These are phyloP conservation scores for Gamsiella multidivaricata DNA, from an alignment of 192 early-diverging fungal genomes.

Conservation along the genomic window DNA sequence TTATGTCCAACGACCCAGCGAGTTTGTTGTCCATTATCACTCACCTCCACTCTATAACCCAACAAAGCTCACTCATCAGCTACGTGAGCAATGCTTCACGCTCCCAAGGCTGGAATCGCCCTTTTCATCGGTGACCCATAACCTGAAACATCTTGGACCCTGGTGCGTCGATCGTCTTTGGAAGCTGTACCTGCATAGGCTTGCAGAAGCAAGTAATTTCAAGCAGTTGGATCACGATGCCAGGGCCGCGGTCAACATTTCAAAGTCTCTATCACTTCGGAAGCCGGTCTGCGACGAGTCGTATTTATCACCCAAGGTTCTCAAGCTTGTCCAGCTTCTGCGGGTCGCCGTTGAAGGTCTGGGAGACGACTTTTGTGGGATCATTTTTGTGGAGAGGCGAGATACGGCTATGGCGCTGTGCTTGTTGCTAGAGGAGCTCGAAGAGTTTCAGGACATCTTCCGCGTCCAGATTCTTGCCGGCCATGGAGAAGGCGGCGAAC, in stretches of 20 bases:
- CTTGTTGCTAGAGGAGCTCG: conserved; percentile 68
- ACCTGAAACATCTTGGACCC: conserved; percentile 73
- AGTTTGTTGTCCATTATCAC: conserved; percentile 62
- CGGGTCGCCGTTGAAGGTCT: conserved; percentile 1
- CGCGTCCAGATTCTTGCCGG: conserved; percentile 68
- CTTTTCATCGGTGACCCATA: conserved; percentile 50
- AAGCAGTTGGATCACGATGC: conserved; percentile 2
- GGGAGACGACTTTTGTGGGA: conserved; percentile 78
- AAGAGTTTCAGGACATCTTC: conserved; percentile 59
- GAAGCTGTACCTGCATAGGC: conserved; percentile 58
- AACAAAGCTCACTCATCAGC: conserved; percentile 55
- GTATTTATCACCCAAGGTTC: conserved; percentile 76
- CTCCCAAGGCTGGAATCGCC: conserved; percentile 55
- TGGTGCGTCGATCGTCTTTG: conserved; percentile 84
- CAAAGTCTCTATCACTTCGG: conserved; percentile 13
- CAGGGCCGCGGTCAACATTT: conserved; percentile 20
- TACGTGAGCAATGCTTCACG: conserved; percentile 51
- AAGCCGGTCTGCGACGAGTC: background rate
- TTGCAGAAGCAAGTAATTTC: conserved; percentile 20
- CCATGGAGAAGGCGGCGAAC: conserved; percentile 57
- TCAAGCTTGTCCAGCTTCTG: conserved; percentile 73
- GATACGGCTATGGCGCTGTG: conserved; percentile 71
- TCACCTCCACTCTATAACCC: conserved; percentile 54
- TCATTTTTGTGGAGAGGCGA: conserved; percentile 85
- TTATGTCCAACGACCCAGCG: conserved; percentile 56